Conservation (phyloP, 73 alveolate genomes). For the Tetrahymena elliotti region DNA sequence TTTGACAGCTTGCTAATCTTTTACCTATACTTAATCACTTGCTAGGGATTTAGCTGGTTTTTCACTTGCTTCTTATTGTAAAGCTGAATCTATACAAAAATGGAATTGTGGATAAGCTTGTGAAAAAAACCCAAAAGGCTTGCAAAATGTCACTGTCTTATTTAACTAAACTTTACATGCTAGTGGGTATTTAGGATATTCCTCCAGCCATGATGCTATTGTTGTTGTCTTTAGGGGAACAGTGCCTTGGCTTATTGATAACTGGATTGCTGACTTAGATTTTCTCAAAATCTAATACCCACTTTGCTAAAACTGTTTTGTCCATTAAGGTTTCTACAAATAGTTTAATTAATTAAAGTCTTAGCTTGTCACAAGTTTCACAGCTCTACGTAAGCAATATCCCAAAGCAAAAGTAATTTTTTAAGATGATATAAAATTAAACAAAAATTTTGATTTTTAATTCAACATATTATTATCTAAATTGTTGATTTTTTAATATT, state of each 20-base stretch:
- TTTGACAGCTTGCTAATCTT: neutral
- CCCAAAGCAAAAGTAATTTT: conserved; percentile 13
- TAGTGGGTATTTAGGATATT: conserved; percentile 31
- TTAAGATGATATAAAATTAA: too few species aligned
- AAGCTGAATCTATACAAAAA: neutral
- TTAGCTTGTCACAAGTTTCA: neutral
- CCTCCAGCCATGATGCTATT: conserved; percentile 6
- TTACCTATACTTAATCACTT: neutral
- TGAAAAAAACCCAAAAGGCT: neutral
- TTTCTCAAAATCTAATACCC: neutral
- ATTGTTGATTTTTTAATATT: too few species aligned
- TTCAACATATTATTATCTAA: too few species aligned
- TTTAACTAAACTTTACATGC: conserved; percentile 7
- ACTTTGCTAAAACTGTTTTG: conserved; percentile 11
- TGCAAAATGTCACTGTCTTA: conserved; percentile 5
- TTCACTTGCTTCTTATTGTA: neutral
- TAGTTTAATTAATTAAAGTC: neutral
- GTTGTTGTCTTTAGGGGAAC: conserved; percentile 10
- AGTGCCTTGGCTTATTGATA: neutral
- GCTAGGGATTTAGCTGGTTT: neutral
- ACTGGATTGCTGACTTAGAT: conserved; percentile 5
- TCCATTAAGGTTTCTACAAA: conserved; percentile 39
- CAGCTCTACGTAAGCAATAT: neutral
- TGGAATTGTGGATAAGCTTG: neutral
- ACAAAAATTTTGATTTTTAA: too few species aligned